phyloP scores from a whole-genome alignment of 805 yeast species.

The Wickerhamomyces sydowiorum region DNA sequence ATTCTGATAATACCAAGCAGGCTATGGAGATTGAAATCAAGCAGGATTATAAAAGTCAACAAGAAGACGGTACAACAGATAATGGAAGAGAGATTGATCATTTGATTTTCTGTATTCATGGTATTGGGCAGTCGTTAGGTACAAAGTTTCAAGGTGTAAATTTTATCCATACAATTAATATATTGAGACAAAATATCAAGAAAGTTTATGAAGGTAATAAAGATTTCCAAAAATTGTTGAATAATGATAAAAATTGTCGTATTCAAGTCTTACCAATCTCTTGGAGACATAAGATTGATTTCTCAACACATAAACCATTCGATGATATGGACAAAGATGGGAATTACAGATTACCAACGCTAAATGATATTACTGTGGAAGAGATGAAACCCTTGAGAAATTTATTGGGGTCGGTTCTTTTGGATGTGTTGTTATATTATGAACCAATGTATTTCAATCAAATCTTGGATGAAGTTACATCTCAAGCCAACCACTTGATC shows the following conservation, averaged over 20 bases:
- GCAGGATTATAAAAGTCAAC: conserved; percentile 39
- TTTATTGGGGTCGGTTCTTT: conserved; percentile 77
- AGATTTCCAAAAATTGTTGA: conserved; percentile 44
- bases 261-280: conserved; percentile 86
- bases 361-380: conserved; percentile 68
- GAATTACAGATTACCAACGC: conserved; percentile 45
- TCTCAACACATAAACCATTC: conserved; percentile 41
- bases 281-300: conserved; percentile 80
- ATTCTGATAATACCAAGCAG: conserved; percentile 31
- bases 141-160: conserved; percentile 72
- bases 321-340: conserved; percentile 33
- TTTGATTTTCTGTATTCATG: conserved; percentile 85
- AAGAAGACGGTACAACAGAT: conserved; percentile 32
- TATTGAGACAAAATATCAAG: conserved; percentile 50
- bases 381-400: conserved; percentile 75
- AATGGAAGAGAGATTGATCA: conserved; percentile 45
- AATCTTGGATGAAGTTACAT: conserved; percentile 56
- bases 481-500: conserved; percentile 60
- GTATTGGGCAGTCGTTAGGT: conserved; percentile 89
- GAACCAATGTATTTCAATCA: conserved; percentile 62
- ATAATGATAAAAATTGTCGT: conserved; percentile 43
- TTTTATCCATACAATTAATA: conserved; percentile 79
- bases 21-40: conserved; percentile 48
- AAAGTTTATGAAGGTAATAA: conserved; percentile 40
- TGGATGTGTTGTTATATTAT: conserved; percentile 76